Evolutionary conservation across 352 stramenopile genomes (phyloP), one percentile per base, ranked within the genome.

Genomic region (Phytophthora megakarya): DNA sequence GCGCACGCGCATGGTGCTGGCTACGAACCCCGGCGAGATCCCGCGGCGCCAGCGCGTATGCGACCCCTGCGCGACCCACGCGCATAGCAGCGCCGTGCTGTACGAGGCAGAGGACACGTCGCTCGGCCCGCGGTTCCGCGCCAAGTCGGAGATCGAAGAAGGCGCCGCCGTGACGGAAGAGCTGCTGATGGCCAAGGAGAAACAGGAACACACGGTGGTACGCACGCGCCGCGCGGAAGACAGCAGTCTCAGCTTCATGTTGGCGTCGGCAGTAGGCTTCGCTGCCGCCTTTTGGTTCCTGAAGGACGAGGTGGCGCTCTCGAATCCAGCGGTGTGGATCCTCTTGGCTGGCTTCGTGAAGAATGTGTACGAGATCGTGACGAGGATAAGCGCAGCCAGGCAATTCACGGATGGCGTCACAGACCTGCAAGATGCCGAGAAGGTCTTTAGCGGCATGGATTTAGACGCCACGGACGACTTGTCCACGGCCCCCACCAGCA

Each of bases 281-380:
- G 77, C 73, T 0, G 70, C 76, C 38, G 81, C 84, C 1, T 90
- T 93, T 23, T 93, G 81, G 81, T 92, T 92, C 65, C 70, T 93
- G 11, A 90, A 89, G 63, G 82, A 90, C 61, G 82, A 92, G 37
- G 83, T 93, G 26, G 75, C 82, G 32, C 66, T 75, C 39, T 76
- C 81, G 11, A 93, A 93, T 52, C 82, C 82, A 3, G 84, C 84
- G 15, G 73, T 92, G 18, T 93, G 83, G 80, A 93, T 93, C 38
- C 61, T 93, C 22, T 58, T 90, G 19, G 69, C 72, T 5, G 84
- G 81, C 0, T 89, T 92, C 26, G 43, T 84, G 39, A 93, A 90
- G 68, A 93, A 92, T 35, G 51, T 92, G 28, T 78, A 84, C 48
- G 79, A 93, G 43, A 57, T 93, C 6, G 52, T 67, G 39, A 26